Base-by-base conservation (phyloP, 768 basidiomycete species). In the Tylopilus intermedius region DNA sequence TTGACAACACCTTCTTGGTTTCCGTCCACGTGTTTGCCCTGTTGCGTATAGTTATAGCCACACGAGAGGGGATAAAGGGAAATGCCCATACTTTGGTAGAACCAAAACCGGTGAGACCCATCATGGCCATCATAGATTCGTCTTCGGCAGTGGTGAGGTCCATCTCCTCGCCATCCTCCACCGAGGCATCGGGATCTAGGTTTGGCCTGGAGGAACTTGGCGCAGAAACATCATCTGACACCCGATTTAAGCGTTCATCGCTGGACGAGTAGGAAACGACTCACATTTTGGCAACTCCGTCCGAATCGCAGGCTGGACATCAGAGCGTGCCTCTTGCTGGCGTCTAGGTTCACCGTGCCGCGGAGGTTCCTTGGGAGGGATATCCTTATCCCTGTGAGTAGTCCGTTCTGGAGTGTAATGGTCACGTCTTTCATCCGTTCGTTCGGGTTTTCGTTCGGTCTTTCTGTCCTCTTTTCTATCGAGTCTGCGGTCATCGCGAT, bases 41-140 rank as follows among this genome's bases (percentile, higher is more conserved):
- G 61, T 26, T 2, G 42, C 38, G 45, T 22, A 8, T n/a, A 44
- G 37, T 45, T 32, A 44, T 58, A 35, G 24, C 37, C 2, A 50
- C 50, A 42, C 2, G 41, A 39, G 27, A 32, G 29, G 29, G 21
- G 8, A 14, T 41, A 7, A 55, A 37, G 3, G 15, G 33, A 45
- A 24, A 27, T 13, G 10, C 5, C 22, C 71, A 49, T 61, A 90
- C 94, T 77, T 97, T 96, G 0, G 95, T 95, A 0, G 83, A 77
- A 9, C 88, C 92, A 65, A 98, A 98, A 9, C 91, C 90, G 43
- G 71, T 63, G 61, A 98, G 72, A 39, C 95, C 94, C 90, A 98
- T 95, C 76, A 82, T 79, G 35, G 86, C 81, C 80, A 88, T 89
- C 84, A 96, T 91, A 49, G 81, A 84, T 44, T 80, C 79, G 22